Conservation (phyloP, 2,329 filamentous ascomycete species). For the Nothophaeocryptopus gaeumannii region DNA sequence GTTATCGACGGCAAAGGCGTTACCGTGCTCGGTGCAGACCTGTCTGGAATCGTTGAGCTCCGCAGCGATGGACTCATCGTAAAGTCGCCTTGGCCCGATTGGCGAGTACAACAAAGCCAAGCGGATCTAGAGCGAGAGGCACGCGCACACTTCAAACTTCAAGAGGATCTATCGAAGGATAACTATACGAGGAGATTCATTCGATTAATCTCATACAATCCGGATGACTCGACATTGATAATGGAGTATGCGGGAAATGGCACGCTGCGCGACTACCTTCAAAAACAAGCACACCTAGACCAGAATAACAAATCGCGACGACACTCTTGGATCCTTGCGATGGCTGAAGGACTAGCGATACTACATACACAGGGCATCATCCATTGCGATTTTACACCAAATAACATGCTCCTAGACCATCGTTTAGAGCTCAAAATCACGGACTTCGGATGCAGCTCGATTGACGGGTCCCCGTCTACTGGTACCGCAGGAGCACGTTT, state of each 20-base stretch:
- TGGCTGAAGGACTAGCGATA: constrained; percentile 3
- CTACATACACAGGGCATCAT: constrained; percentile 2
- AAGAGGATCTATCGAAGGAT: neutral
- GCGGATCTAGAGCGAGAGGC: neutral
- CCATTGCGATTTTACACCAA: constrained; percentile 5
- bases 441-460: constrained; percentile 3
- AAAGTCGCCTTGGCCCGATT: constrained; percentile 2
- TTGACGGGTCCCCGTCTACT: constrained; percentile 1
- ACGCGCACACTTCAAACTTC: neutral
- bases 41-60: neutral
- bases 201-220: constrained; percentile 2
- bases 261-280: constrained; percentile 3
- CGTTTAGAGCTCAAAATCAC: constrained; percentile 3
- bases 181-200: constrained; percentile 3
- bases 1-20: neutral
- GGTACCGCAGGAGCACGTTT: constrained; percentile 3
- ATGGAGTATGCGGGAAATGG: constrained; percentile 1
- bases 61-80: neutral
- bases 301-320: neutral
- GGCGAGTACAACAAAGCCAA: neutral
- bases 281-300: neutral
- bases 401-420: constrained; percentile 6
- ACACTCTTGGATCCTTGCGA: constrained; percentile 1
- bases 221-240: constrained; percentile 3
- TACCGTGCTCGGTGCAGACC: neutral